Conservation (phyloP, 768 basidiomycete species). For the Tulasnella sp. region DNA sequence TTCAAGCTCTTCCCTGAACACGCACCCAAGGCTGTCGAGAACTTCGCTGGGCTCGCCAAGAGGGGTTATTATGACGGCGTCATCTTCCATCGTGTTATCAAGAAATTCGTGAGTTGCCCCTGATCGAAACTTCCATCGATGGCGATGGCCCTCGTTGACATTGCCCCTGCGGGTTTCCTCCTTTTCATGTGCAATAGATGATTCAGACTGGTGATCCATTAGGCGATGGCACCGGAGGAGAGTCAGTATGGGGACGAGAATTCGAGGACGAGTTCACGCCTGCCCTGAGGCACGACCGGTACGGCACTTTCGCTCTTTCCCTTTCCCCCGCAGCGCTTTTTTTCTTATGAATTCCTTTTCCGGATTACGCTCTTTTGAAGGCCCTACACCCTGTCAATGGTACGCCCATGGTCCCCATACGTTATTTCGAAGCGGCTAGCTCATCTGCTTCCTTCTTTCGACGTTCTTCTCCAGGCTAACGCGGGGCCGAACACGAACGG, state of each 20-base stretch:
- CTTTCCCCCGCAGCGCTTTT: background rate
- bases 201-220: constrained; percentile 94
- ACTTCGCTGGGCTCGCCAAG: constrained; percentile 90
- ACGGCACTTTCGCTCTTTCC: constrained; percentile 35
- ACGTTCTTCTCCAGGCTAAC: constrained; percentile 58
- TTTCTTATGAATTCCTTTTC: background rate
- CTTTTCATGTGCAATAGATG: constrained; percentile 56
- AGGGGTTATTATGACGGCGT: constrained; percentile 91
- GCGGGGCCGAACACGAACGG: constrained; percentile 90
- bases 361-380: constrained; percentile 47
- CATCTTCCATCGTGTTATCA: constrained; percentile 96
- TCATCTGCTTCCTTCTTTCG: background rate
- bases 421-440: constrained; percentile 4
- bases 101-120: constrained; percentile 71
- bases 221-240: constrained; percentile 93
- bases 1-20: constrained; percentile 86
- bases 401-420: constrained; percentile 40
- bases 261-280: constrained; percentile 95
- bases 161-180: background rate
- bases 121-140: background rate
- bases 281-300: constrained; percentile 89
- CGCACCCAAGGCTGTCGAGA: constrained; percentile 95
- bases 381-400: constrained; percentile 93
- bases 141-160: background rate
- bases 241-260: constrained; percentile 85